Base-by-base conservation (phyloP, 495 filamentous ascomycete genomes). In the Terfezia boudieri region DNA sequence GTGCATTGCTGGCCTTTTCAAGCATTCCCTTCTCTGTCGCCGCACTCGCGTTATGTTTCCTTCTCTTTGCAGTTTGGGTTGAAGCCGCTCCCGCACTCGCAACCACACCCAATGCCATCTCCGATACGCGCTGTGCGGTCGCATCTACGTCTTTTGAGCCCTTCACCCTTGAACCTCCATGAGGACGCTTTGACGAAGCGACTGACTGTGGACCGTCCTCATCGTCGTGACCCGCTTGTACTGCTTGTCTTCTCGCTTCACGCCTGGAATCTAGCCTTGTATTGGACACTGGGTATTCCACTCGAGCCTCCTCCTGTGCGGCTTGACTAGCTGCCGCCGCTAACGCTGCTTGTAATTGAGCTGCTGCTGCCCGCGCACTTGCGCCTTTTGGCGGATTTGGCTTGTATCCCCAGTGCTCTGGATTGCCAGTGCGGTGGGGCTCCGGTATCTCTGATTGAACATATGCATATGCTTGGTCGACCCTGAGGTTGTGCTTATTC, bases 361-460 rank as follows among this genome's bases (percentile, higher is more conserved):
- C 71, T 58, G 81, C 79, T 48, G 77, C 78, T 8, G 81, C 79
- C 8, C 77, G 77, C 1, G 81, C 80, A 10, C 80, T 73, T 51
- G 80, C 73, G 79, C 81, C 20, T 76, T 50, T 84, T 76, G 20
- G 80, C 78, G 20, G 81, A 74, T 61, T 76, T 53, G 92, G 89
- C 58, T 78, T 78, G 68, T 95, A 96, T 53, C 90, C 90, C 90
- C 90, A 99, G 65, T 99, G 90, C 52, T 77, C 84, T 52, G 80
- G 74, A 66, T 86, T 96, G 35, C 90, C 90, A 64, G 84, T 78
- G 62, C 92, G 82, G 53, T 92, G 86, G 65, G 95, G 84, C 37
- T 93, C 87, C 70, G 87, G 94, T 65, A 96, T 83, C 65, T 96
- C 90, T 49, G 73, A 70, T 53, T 88, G 83, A 53, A 96, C 77